Base-by-base conservation (phyloP, 2,329 filamentous ascomycete species). In the Beauveria medogensis region DNA sequence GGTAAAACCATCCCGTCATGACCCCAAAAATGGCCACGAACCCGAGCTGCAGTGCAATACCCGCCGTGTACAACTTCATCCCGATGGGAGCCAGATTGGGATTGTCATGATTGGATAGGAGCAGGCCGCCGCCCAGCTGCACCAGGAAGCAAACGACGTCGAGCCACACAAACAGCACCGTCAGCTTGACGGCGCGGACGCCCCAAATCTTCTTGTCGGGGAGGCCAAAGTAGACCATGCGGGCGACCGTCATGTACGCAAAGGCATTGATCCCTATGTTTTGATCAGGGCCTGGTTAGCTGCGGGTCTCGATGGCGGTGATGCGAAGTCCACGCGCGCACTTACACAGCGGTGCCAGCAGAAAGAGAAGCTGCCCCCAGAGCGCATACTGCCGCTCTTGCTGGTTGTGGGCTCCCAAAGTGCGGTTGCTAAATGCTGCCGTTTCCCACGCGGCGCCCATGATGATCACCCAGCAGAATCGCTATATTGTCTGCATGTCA, bases 71-170 rank as follows among this genome's bases (percentile, higher is more conserved):
- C 16, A 78, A 61, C 59, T 74, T 69, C 61, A 73, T 64, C n/a
- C 75, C 75, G 34, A 69, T 68, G 55, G 67, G 63, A 62, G 73
- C 62, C 64, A 67, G 59, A n/a, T 65, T 64, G 18, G 66, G 64
- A 8, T 67, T 61, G 20, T 68, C 64, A 2, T 69, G 65, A 54
- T 63, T 70, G 16, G 72, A 72, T 10, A 74, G 64, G 63, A 78
- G 68, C 24, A 68, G 67, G 20, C 77, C 78, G 30, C 73, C 75
- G 2, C 62, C 69, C 16, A 68, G 71, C 65, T 82, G 78, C 34
- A 79, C 69, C 18, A 81, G 60, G 67, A 82, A 81, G 16, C 75
- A 77, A 40, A 76, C 43, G n/a, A 81, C 65, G 63, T 81, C 78
- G 40, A 79, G 69, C 69, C 74, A 75, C 9, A 82, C 77, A 54